Evolutionary conservation across 495 filamentous ascomycete species (phyloP), one percentile per base, ranked within the genome.

Genomic region (Evansstolkia leycettana): DNA sequence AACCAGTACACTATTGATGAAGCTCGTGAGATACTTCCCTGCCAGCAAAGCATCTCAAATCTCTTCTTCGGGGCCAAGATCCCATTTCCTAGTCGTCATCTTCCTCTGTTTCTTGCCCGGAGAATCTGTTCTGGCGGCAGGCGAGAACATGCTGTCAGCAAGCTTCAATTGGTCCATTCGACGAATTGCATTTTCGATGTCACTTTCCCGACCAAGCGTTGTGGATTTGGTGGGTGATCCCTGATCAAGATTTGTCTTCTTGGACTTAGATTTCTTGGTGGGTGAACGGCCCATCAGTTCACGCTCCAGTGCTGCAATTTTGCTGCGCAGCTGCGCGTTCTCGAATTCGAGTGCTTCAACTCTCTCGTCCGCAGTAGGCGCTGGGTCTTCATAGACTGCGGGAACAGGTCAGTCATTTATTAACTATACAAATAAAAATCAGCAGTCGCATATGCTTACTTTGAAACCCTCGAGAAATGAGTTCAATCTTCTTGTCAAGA

Each of bases 401-500:
- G 20, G 3, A 37, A 19, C 20, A 29, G 37, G 31, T 28, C 31
- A 28, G 43, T 50, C 14, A 58, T 41, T 32, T 36, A 28, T 12
- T 13, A 17, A 7, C 31, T 43, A 15, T 8, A 9, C 4, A 7
- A n/a, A n/a, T n/a, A n/a, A n/a, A 31, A 31, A 31, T 5, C 39
- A 11, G 11, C n/a, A 8, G 2, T 33, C n/a, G 25, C 18, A 23
- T 31, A 37, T 35, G 45, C 57, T 50, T 52, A 68, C 66, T 68
- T 42, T 71, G 70, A 26, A 89, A 78, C 11, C 74, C 72, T 25
- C 79, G 67, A 31, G 80, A 76, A 32, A 94, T 63, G 15, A 95
- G 73, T 48, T 95, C 90, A 7, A 95, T 69, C 60, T 98, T 98
- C 43, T 73, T 70, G 53, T 95, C 87, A 38, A 92, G 67, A 57